phyloP scores from a whole-genome alignment of 306 rosid species.

The Casuarina equisetifolia region DNA sequence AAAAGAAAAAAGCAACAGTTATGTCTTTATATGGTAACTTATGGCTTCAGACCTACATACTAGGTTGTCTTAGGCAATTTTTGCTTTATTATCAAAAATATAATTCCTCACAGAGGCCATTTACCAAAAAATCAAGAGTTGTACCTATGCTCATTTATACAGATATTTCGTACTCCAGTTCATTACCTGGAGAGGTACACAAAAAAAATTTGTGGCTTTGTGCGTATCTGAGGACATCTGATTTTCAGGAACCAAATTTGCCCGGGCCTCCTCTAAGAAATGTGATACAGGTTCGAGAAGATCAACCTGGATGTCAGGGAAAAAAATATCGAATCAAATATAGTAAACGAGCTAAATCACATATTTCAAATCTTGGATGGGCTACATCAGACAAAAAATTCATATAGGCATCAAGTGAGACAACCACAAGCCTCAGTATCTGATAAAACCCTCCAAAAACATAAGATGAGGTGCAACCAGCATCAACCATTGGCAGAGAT shows the following conservation, averaged over 20 bases:
- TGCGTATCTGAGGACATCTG: conserved; percentile 50
- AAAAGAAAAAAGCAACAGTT: not conserved
- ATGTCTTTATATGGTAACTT: not conserved
- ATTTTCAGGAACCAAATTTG: conserved; percentile 57
- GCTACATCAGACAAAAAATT: not conserved
- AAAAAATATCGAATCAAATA: conserved; percentile 14
- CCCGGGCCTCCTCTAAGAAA: conserved; percentile 84
- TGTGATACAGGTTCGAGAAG: conserved; percentile 97
- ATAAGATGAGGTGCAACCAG: not conserved
- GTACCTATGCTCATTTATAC: not conserved
- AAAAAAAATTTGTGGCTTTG: conserved; percentile 69
- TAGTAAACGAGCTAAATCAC: too few species aligned
- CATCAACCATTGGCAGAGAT: not conserved
- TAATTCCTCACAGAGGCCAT: too few species aligned
- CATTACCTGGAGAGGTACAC: conserved; percentile 23
- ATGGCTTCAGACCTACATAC: not conserved
- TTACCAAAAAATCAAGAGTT: not conserved
- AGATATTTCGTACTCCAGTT: conserved; percentile 12
- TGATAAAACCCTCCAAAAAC: not conserved
- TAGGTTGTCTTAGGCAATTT: not conserved
- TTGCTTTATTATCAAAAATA: not conserved
- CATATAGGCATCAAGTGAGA: not conserved
- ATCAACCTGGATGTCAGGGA: conserved; percentile 67
- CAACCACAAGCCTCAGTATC: not conserved
- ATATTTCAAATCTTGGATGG: too few species aligned